Conservation (phyloP, 495 filamentous ascomycete genomes). For the Penicillium atrosanguineum region DNA sequence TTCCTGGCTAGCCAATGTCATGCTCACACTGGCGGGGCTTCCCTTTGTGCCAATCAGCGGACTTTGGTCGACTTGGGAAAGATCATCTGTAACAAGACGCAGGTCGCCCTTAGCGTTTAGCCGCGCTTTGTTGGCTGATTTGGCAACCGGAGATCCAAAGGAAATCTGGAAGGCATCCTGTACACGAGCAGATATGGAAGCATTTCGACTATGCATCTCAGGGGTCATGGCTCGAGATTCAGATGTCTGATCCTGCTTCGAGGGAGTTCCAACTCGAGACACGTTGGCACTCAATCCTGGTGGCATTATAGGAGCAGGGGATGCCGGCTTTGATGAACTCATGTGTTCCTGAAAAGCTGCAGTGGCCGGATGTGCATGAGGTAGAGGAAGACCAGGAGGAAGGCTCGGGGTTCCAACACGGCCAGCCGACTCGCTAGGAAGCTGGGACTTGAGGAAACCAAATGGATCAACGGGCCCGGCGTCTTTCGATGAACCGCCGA, state of each 20-base stretch:
- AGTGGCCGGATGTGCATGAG: constrained; percentile 51
- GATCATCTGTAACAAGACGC: constrained; percentile 16
- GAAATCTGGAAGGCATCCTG: constrained; percentile 43
- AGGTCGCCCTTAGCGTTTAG: constrained; percentile 25
- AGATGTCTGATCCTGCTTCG: constrained; percentile 10
- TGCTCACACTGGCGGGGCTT: constrained; percentile 35
- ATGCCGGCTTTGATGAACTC: constrained; percentile 32
- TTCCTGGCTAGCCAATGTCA: constrained; percentile 25
- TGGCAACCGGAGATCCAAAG: constrained; percentile 42
- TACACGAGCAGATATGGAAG: constrained; percentile 17
- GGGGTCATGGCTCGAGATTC: constrained; percentile 23
- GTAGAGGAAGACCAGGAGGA: constrained; percentile 64
- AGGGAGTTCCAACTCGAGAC: constrained; percentile 30
- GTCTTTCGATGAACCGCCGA: constrained; percentile 37
- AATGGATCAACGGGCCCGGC: constrained; percentile 41
- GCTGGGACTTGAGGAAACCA: constrained; percentile 45
- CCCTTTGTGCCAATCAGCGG: constrained; percentile 15
- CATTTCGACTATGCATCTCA: constrained; percentile 10
- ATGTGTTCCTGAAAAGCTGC: constrained; percentile 35
- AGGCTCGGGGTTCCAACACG: constrained; percentile 56
- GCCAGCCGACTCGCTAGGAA: constrained; percentile 32
- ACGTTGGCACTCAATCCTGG: constrained; percentile 29
- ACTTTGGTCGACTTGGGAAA: constrained; percentile 19
- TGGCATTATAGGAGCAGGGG: constrained; percentile 31
- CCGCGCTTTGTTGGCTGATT: constrained; percentile 34